Evolutionary conservation across 2,329 filamentous ascomycete genomes (phyloP), one percentile per base, ranked within the genome.

Genomic region (Mycosphaerella sp.): DNA sequence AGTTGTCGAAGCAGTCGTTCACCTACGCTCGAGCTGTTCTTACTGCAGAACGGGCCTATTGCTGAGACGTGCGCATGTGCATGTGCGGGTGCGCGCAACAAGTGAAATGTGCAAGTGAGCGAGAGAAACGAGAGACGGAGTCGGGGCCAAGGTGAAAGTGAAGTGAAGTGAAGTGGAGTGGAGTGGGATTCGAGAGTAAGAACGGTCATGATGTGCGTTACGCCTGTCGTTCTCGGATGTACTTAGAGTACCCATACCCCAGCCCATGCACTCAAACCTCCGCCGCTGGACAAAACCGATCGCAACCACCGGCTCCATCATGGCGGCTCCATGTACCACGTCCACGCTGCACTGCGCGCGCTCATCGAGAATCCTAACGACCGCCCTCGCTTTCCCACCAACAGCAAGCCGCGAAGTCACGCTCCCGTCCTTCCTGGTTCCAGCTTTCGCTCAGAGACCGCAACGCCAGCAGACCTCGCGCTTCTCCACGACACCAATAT

Each of bases 401-500:
- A 50, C 44, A 39, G 18, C 51, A 10, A 41, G n/a, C 12, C 50
- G 52, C 50, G 51, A 59, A 13, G 32, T 56, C 35, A 61, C 56
- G 5, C 54, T 89, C 41, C 86, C 86, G 27, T 71, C 79, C 21
- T 89, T 90, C 68, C 82, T 91, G 43, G 73, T 87, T 12, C 86
- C 87, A 10, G 82, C 84, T 42, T 84, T 89, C 71, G 81, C 64
- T 57, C 71, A 59, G 49, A 69, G 59, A 57, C 71, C 35, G 50
- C 64, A 70, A 34, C 30, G 30, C 27, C 49, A 54, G 46, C 55
- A 57, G 35, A 55, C 58, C 56, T 65, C 41, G 75, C 78, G 73
- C 56, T 96, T 96, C 75, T 90, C 87, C 50, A 84, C 82, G 37
- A 85, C 87, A 39, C 67, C 81, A 47, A 71, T 72, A 66, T 76